A percentile compares a stretch with the other conserved stretches of the same genome.
phyloP scores from a whole-genome alignment of 768 basidiomycete species.

The Leccinum rimulosum region DNA sequence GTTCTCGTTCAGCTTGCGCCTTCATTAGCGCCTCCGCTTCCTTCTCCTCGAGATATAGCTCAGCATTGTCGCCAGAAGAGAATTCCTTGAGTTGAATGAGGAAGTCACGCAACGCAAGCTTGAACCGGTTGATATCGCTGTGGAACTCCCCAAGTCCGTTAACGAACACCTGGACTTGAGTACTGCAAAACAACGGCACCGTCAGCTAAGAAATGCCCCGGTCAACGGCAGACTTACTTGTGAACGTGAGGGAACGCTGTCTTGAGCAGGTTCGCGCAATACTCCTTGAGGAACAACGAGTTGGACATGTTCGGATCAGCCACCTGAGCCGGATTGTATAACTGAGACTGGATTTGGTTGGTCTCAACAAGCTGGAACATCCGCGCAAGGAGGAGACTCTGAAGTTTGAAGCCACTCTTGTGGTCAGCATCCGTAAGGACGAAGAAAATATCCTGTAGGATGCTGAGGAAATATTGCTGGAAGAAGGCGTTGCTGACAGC shows the following conservation, averaged over 20 bases:
- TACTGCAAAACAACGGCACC: conserved; percentile 35
- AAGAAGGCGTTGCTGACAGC: conserved; percentile 89
- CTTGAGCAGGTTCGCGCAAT: conserved; percentile 82
- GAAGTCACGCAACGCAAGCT: conserved; percentile 93
- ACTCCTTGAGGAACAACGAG: conserved; percentile 75
- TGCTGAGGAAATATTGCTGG: conserved; percentile 91
- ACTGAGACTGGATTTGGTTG: conserved; percentile 73
- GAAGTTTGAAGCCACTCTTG: conserved; percentile 97
- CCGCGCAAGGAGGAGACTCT: conserved; percentile 86
- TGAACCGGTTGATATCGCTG: conserved; percentile 86
- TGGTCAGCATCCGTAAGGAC: conserved; percentile 97
- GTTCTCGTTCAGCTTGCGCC: conserved; percentile 80
- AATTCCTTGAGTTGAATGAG: conserved; percentile 97
- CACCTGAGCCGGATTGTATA: conserved; percentile 78
- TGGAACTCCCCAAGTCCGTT: conserved; percentile 66
- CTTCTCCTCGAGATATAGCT: conserved; percentile 92
- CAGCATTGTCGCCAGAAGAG: conserved; percentile 86
- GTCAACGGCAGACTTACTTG: conserved; percentile 47
- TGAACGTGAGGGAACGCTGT: conserved; percentile 92
- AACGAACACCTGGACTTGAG: conserved; percentile 73
- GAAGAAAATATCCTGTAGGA: conserved; percentile 95
- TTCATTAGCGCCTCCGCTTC: conserved; percentile 79
- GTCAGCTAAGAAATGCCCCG: conserved; percentile 10
- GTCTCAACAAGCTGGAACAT: conserved; percentile 91
- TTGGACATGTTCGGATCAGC: conserved; percentile 74